Evolutionary conservation across 306 rosid genomes (phyloP), one percentile per base, ranked within the genome.

Genomic region (Malus orientalis): DNA sequence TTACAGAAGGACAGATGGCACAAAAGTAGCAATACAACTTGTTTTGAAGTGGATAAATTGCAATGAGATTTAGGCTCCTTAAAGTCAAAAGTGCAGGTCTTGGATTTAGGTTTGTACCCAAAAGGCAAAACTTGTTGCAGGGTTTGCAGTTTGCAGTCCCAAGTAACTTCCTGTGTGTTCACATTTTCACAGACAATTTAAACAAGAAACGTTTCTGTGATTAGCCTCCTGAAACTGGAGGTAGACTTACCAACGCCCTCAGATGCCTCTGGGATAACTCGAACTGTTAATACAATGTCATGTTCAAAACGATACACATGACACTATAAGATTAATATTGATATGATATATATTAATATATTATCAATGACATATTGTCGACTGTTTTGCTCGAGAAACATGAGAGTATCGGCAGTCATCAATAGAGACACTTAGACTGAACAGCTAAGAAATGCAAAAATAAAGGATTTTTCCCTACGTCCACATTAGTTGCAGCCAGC

Each of bases 31-130:
- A 15, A 15, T 5, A 1, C 55, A 15, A 49, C 45, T 42, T 42
- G 10, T 42, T 42, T 42, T 42, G 3, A 42, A 16, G 2, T 49
- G 55, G 55, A 49, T 49, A 49, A 49, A 49, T 49, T 15, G 80
- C 74, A 29, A 40, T 76, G 68, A 69, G 29, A 78, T 61, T 38
- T 30, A 23, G 76, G 44, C 71, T 25, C 38, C 49, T 69, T 59
- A 2, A 77, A 36, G 75, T 77, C 81, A 69, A 66, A 30, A 4
- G 33, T 18, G 63, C 29, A 18, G 29, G 74, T 25, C 44, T 74
- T 74, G 69, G 69, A 44, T 74, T 4, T 72, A 66, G 29, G 65
- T 22, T 14, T n/a, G 49, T 40, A 38, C 22, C 22, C 29, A 11
- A 4, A 30, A 4, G 33, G 33, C 33, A 30, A 20, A 30, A 71